A percentile compares a stretch with the other conserved stretches of the same genome.
These are phyloP conservation scores for Penicillium sp. DNA, from an alignment of 2,329 filamentous ascomycete species.

Conservation along the genomic window DNA sequence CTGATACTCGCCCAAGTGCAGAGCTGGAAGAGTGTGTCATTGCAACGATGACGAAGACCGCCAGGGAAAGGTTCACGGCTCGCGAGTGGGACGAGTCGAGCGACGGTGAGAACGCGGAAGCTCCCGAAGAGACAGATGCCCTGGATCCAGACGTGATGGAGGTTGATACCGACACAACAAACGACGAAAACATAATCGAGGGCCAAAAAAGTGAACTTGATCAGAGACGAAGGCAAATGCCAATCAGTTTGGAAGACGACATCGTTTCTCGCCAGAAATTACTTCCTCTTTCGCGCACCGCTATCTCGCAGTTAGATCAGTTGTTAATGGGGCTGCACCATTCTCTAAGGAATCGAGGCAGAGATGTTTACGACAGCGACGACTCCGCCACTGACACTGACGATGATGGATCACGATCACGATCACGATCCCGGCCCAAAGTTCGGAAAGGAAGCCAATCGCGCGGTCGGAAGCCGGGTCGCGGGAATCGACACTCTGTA, in stretches of 20 bases:
- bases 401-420: constrained; percentile 14
- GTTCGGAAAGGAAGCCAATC: constrained; percentile 21
- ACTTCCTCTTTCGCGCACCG: constrained; percentile 67
- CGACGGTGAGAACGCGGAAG: constrained; percentile 5
- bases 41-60: constrained; percentile 64
- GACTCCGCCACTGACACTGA: constrained; percentile 35
- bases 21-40: constrained; percentile 70
- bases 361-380: constrained; percentile 26
- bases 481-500: not conserved
- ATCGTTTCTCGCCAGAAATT: constrained; percentile 57
- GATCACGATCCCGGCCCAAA: constrained; percentile 11
- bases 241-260: constrained; percentile 18
- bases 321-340: constrained; percentile 72
- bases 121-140: constrained; percentile 9
- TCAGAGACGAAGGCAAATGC: constrained; percentile 26
- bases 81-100: constrained; percentile 36
- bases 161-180: constrained; percentile 20
- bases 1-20: constrained; percentile 54
- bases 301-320: constrained; percentile 68
- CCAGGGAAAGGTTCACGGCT: constrained; percentile 64
- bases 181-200: not conserved
- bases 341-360: constrained; percentile 56
- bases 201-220: not conserved
- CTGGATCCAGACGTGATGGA: constrained; percentile 18
- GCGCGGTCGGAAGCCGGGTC: constrained; percentile 25